Evolutionary conservation across 192 early-diverging fungal genomes (phyloP), one percentile per base, ranked within the genome.

Genomic region (Coemansia sp.): DNA sequence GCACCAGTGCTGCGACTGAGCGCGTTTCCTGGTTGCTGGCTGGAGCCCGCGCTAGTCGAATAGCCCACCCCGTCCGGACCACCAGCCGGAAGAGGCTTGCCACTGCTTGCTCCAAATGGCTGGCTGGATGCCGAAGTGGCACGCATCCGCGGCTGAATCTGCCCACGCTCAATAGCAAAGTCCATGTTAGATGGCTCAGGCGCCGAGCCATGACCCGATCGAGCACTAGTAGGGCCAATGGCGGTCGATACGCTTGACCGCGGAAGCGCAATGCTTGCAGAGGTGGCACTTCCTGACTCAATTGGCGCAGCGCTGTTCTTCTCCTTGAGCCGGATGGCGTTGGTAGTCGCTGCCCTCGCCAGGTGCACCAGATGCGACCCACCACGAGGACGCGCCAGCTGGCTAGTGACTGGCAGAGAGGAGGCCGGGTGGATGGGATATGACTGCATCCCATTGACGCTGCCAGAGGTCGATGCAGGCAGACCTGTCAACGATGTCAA

Each of bases 241-340:
- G 15, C 49, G 3, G 15, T 23, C 2, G 23, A 11, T 48, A 38
- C 11, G 24, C 27, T 29, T 6, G 42, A 34, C 32, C 50, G 10
- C 27, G 33, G 3, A 23, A 37, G n/a, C 24, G 26, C 11, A 42
- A 15, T 5, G 25, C 53, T 25, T 15, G 6, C 26, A 8, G 23
- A 29, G 22, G 4, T 44, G 42, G 23, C 24, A 44, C 42, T 34
- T 45, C 22, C 38, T 3, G 20, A 30, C 4, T 50, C 54, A n/a
- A 34, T 29, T 14, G 53, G 38, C 1, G 30, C n/a, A 17, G 40
- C 62, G 0, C 41, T 41, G 14, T 40, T 50, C 20, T 55, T 65
- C 28, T 65, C 63, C 25, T 77, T 77, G 25, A 77, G 53, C 15
- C 73, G 34, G 42, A 77, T 77, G 2, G 73, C 73, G 34, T 77